Evolutionary conservation across 1,284 basidiomycete genomes (phyloP).

Genomic region (Ganoderma lucidum): DNA sequence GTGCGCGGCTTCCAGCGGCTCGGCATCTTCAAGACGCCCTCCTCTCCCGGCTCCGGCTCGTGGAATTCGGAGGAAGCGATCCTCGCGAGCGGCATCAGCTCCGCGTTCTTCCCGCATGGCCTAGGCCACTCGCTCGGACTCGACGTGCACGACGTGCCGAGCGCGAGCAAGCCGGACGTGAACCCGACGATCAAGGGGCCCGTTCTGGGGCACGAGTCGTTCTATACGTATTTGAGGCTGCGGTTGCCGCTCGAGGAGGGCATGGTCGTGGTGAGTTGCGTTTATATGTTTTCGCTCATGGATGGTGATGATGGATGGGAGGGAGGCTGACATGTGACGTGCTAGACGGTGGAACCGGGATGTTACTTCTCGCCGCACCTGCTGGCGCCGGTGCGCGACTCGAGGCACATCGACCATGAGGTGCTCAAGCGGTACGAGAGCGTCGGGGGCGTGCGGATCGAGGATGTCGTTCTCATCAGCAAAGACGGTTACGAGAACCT

Average conservation of each 20-base stretch:
- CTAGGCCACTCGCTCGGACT: slow-evolving; percentile 89
- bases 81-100: slow-evolving; percentile 76
- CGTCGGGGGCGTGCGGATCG: slow-evolving; percentile 90
- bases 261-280: slow-evolving; percentile 82
- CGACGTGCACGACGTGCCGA: slow-evolving; percentile 89
- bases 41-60: slow-evolving; percentile 54
- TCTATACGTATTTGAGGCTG: slow-evolving; percentile 83
- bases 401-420: slow-evolving; percentile 74
- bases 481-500: slow-evolving; percentile 75
- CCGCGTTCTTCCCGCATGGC: slow-evolving; percentile 93
- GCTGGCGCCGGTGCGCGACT: slow-evolving; percentile 72
- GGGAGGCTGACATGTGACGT: background rate
- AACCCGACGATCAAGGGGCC: slow-evolving; percentile 58
- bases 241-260: slow-evolving; percentile 72
- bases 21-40: slow-evolving; percentile 79
- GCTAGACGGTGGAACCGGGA: slow-evolving; percentile 78
- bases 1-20: slow-evolving; percentile 83
- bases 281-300: background rate
- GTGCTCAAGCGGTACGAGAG: slow-evolving; percentile 76
- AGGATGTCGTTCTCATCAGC: slow-evolving; percentile 86
- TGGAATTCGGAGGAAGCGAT: slow-evolving; percentile 74
- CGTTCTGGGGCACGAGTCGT: slow-evolving; percentile 61
- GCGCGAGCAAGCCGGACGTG: slow-evolving; percentile 68
- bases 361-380: slow-evolving; percentile 87
- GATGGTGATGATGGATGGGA: background rate